Conservation (phyloP, 2,329 filamentous ascomycete species). For the Hymenoscyphus linearis region DNA sequence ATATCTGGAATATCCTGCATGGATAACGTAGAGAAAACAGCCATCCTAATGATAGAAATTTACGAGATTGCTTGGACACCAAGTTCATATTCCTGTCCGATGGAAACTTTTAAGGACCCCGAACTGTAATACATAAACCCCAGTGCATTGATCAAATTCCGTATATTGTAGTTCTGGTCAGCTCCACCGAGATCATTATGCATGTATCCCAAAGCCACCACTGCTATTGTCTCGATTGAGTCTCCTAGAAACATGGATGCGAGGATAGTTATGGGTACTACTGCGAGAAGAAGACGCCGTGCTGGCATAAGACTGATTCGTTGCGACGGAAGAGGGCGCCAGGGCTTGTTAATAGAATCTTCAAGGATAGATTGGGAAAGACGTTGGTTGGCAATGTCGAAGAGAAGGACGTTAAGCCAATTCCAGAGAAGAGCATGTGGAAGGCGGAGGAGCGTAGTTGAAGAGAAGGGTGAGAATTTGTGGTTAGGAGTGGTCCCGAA, state of each 20-base stretch:
- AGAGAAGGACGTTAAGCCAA: conserved; percentile 29
- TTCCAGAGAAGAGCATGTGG: conserved; percentile 13
- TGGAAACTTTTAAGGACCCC: not conserved
- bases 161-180: not conserved
- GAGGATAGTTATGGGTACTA: too few species aligned
- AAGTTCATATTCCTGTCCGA: too few species aligned
- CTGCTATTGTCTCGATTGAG: not conserved
- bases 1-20: not conserved
- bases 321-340: conserved; percentile 31
- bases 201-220: not conserved
- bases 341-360: conserved; percentile 32
- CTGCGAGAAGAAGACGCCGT: conserved; percentile 22
- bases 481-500: conserved; percentile 10
- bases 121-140: not conserved
- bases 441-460: not conserved
- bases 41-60: not conserved
- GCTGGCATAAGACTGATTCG: conserved; percentile 28
- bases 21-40: not conserved
- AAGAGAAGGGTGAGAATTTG: not conserved
- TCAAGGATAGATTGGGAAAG: conserved; percentile 28
- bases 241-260: not conserved
- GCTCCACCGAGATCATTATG: not conserved
- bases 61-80: too few species aligned
- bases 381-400: conserved; percentile 31
- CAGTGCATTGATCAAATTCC: not conserved